Conservation (phyloP, 768 basidiomycete species). For the Lactarius evosmus region DNA sequence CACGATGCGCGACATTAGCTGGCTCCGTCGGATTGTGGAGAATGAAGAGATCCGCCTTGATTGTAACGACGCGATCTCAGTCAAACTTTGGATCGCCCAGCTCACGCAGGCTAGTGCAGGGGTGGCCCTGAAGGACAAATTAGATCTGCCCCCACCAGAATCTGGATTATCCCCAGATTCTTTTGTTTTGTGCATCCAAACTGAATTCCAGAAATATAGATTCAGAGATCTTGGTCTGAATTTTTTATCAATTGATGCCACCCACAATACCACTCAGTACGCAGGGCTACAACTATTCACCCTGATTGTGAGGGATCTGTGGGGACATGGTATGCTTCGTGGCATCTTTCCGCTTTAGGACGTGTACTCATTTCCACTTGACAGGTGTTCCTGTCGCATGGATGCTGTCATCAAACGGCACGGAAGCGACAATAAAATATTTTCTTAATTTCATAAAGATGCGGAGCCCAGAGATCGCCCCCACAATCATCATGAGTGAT, state of each 20-base stretch:
- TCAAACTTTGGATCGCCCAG: no score
- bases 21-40: no score
- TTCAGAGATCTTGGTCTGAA: not conserved
- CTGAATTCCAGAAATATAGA: not conserved
- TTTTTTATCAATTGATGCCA: not conserved
- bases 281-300: no score
- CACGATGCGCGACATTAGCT: not conserved
- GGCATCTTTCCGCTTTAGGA: no score
- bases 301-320: not conserved
- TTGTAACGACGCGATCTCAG: no score
- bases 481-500: no score
- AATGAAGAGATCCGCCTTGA: no score
- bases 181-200: no score
- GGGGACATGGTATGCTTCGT: constrained; percentile 9
- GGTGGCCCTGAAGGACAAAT: not conserved
- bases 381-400: no score
- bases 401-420: no score
- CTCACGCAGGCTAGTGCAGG: not conserved
- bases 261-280: not conserved
- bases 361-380: not conserved
- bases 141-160: not conserved
- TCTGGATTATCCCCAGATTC: no score
- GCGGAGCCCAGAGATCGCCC: not conserved
- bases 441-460: not conserved
- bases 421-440: not conserved